Evolutionary conservation across 305 asterid species (phyloP).

Genomic region (Stenogyne calaminthoides): DNA sequence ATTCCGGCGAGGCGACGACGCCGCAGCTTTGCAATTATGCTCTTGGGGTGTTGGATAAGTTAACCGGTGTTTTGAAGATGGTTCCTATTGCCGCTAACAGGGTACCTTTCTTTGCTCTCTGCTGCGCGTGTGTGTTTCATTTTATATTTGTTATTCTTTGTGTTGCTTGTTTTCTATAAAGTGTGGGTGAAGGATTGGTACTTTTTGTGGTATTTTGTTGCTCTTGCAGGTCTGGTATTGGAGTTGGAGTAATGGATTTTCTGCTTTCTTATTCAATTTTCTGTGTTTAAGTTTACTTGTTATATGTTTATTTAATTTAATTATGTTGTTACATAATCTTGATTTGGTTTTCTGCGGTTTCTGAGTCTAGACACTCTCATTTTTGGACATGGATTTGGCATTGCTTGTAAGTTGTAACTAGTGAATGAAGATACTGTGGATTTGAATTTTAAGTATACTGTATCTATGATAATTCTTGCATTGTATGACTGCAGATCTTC

Average conservation of each 20-base stretch:
- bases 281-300: not conserved
- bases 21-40: slow-evolving; percentile 74
- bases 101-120: slow-evolving; percentile 39
- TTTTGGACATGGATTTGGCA: not conserved
- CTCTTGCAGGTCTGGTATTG: not conserved
- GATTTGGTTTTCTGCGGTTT: not conserved
- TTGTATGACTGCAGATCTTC: slow-evolving; percentile 55
- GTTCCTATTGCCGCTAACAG: slow-evolving; percentile 79
- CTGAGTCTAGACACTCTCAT: too few relatives aligned
- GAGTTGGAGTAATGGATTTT: not conserved
- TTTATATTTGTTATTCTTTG: not conserved
- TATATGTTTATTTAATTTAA: not conserved
- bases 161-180: not conserved
- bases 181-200: not conserved
- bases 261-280: not conserved
- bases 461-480: not conserved
- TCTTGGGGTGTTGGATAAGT: slow-evolving; percentile 76
- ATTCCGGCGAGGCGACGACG: slow-evolving; percentile 74
- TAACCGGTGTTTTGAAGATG: slow-evolving; percentile 57
- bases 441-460: not conserved
- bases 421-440: not conserved
- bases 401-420: not conserved
- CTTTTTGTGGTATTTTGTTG: not conserved
- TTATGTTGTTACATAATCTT: not conserved
- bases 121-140: not conserved